These are phyloP conservation scores for Penicillium soppii DNA, from an alignment of 495 filamentous ascomycete genomes.

Conservation along the genomic window DNA sequence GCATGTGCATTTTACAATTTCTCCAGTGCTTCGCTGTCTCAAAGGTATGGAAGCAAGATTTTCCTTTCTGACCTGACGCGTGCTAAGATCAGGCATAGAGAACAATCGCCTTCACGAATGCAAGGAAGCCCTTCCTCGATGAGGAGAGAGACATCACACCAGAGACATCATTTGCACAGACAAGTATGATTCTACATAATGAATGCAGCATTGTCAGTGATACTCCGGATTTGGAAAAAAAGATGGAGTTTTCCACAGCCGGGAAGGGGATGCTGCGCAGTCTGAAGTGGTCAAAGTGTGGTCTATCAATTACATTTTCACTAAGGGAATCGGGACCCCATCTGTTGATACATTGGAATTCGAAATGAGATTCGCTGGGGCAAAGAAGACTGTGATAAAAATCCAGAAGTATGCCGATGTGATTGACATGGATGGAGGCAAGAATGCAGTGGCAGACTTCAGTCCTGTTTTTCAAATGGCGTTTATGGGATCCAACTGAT, in stretches of 20 bases:
- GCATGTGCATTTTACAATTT: background rate
- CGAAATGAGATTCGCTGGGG: background rate
- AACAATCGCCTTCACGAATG: no score
- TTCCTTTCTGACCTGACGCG: background rate
- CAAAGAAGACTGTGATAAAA: background rate
- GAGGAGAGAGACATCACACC: background rate
- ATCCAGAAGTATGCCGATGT: background rate
- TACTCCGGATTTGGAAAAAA: background rate
- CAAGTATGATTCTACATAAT: background rate
- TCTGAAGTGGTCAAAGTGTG: background rate
- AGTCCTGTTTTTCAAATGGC: background rate
- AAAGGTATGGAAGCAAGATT: background rate
- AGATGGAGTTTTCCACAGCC: background rate
- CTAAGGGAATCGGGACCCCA: background rate
- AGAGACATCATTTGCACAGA: background rate
- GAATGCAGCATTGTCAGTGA: slow-evolving; percentile 14
- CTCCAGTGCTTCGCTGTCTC: background rate
- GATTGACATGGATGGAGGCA: background rate
- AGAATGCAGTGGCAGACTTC: background rate
- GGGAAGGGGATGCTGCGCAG: background rate
- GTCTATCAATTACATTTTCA: background rate
- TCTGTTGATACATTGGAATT: background rate
- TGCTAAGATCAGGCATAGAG: background rate
- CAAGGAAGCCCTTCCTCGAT: no score
- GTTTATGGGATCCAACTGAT: background rate